These are phyloP conservation scores for Xylaria sp. DNA, from an alignment of 2,329 filamentous ascomycete species.

Conservation along the genomic window DNA sequence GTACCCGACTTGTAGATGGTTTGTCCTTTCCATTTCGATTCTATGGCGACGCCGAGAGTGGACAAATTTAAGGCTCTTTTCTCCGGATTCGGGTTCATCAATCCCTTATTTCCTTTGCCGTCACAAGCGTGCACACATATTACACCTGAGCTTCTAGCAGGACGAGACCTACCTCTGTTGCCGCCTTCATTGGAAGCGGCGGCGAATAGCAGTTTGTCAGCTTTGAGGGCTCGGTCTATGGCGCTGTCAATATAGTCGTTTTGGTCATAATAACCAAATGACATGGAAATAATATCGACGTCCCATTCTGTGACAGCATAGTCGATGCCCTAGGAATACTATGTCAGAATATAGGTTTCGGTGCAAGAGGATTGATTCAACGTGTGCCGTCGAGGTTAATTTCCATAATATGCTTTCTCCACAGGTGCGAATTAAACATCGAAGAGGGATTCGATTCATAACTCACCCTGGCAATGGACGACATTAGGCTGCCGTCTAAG, in stretches of 20 bases:
- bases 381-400: background rate
- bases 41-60: background rate
- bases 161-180: background rate
- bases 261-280: background rate
- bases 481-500: background rate
- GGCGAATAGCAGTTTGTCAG: slow-evolving; percentile 8
- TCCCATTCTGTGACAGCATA: slow-evolving; percentile 1
- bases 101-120: slow-evolving; percentile 7
- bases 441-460: background rate
- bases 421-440: too few species aligned
- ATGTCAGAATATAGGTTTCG: background rate
- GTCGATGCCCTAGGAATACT: slow-evolving; percentile 4
- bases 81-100: background rate
- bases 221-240: background rate
- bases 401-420: too few species aligned
- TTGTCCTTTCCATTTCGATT: background rate
- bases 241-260: background rate
- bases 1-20: slow-evolving; percentile 11
- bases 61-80: slow-evolving; percentile 3
- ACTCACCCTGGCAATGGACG: slow-evolving; percentile 4
- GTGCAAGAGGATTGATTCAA: background rate
- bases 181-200: slow-evolving; percentile 7
- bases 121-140: slow-evolving; percentile 18
- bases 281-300: slow-evolving; percentile 19
- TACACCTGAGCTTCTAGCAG: background rate